These are phyloP conservation scores for Pseudocercospora cruenta DNA, from an alignment of 2,329 filamentous ascomycete genomes.

Conservation along the genomic window DNA sequence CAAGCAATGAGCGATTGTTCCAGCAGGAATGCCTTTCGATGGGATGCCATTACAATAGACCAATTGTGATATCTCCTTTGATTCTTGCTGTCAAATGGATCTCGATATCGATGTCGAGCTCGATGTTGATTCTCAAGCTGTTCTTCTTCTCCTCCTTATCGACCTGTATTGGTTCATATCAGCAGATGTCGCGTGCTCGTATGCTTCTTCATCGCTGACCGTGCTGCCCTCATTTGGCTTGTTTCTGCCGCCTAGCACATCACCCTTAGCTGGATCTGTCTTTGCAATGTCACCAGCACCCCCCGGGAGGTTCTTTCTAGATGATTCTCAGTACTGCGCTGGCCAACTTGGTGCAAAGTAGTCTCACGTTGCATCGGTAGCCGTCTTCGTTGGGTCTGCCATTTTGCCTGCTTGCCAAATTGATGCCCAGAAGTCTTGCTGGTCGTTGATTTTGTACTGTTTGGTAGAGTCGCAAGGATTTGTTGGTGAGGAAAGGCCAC, in stretches of 20 bases:
- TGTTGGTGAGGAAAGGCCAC: not conserved
- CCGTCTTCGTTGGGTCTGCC: conserved; percentile 15
- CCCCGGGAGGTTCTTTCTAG: not conserved
- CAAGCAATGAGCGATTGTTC: not conserved
- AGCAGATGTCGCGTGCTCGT: not conserved
- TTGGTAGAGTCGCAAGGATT: not conserved
- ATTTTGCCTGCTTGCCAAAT: conserved; percentile 7
- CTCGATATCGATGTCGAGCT: conserved; percentile 37
- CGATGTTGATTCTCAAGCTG: conserved; percentile 35
- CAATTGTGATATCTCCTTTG: conserved; percentile 37
- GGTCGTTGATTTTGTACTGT: not conserved
- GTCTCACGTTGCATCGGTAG: conserved; percentile 10
- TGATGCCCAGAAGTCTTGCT: not conserved
- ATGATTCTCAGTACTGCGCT: not conserved
- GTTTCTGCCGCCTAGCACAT: conserved; percentile 3
- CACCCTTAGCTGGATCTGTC: conserved; percentile 14
- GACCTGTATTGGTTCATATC: not conserved
- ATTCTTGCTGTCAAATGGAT: conserved; percentile 35
- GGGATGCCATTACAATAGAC: conserved; percentile 29
- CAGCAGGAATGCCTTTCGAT: not conserved
- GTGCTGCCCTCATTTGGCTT: conserved; percentile 4
- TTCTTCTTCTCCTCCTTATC: conserved; percentile 28
- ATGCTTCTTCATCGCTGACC: not conserved
- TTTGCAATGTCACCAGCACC: conserved; percentile 9
- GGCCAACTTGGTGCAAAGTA: not conserved